Percentiles rank a stretch among this genome's conserved stretches.
Evolutionary conservation across 352 stramenopile species (phyloP).

Genomic region (Phytophthora syringae): DNA sequence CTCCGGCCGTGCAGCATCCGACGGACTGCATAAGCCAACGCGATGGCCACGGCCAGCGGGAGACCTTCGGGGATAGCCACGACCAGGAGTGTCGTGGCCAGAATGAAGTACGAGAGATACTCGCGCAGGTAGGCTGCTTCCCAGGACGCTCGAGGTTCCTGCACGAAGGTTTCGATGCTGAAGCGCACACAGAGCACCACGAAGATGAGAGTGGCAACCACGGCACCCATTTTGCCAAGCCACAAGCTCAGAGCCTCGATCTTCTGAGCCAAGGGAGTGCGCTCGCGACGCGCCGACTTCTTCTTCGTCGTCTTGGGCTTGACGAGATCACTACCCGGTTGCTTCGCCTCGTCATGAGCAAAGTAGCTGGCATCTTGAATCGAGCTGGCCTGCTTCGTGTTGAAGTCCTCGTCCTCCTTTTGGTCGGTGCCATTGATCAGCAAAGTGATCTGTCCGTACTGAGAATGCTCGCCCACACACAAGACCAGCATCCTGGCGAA

Average conservation of each 20-base stretch:
- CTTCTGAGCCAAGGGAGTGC: conserved; percentile 78
- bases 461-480: conserved; percentile 88
- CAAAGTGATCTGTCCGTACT: conserved; percentile 88
- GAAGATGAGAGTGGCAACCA: conserved; percentile 73
- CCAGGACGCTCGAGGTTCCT: conserved; percentile 45
- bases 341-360: conserved; percentile 7
- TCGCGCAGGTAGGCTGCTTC: conserved; percentile 45
- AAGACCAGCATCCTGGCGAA: conserved; percentile 90
- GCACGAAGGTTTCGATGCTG: conserved; percentile 65
- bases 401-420: conserved; percentile 18
- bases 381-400: conserved; percentile 10
- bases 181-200: conserved; percentile 57
- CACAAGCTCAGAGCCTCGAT: conserved; percentile 74
- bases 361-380: conserved; percentile 47
- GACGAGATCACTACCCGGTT: background rate
- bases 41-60: conserved; percentile 90
- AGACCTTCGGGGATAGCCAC: conserved; percentile 92
- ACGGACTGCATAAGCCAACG: conserved; percentile 89
- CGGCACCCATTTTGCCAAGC: conserved; percentile 68
- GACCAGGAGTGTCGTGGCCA: conserved; percentile 84
- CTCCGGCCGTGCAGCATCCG: conserved; percentile 97
- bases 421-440: conserved; percentile 55
- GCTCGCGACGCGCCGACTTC: conserved; percentile 23
- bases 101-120: conserved; percentile 87
- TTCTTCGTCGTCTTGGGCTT: conserved; percentile 18